phyloP scores from a whole-genome alignment of 2,329 filamentous ascomycete species.

The Pezicula rhizophila region DNA sequence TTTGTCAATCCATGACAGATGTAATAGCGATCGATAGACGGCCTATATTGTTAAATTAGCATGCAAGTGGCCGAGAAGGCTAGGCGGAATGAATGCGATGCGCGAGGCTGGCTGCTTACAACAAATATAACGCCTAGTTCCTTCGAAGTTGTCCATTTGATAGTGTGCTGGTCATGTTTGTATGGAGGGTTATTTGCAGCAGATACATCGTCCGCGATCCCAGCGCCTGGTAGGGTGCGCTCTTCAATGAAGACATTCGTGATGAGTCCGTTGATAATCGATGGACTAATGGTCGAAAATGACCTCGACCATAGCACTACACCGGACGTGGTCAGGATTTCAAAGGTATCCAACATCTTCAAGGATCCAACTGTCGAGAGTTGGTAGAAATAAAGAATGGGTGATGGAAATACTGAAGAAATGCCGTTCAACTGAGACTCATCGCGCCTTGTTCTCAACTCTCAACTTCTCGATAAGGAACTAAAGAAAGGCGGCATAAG shows the following conservation, averaged over 20 bases:
- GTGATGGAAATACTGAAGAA: neutral
- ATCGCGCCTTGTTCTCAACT: neutral
- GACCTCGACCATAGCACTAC: constrained; percentile 94
- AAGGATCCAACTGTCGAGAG: neutral
- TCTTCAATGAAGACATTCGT: constrained; percentile 97
- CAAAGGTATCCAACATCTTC: constrained; percentile 88
- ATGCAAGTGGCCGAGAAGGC: neutral
- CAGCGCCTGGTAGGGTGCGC: constrained; percentile 55
- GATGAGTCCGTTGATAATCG: constrained; percentile 90
- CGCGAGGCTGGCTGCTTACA: constrained; percentile 43
- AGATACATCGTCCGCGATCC: constrained; percentile 54
- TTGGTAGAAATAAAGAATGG: neutral
- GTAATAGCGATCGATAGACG: constrained; percentile 91
- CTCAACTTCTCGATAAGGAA: neutral
- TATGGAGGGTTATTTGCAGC: constrained; percentile 66
- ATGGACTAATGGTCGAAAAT: constrained; percentile 72
- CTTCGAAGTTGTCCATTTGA: constrained; percentile 91
- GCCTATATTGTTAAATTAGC: constrained; percentile 49
- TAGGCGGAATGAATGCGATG: neutral
- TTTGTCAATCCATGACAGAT: constrained; percentile 95
- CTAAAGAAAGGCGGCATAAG: neutral
- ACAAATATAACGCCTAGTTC: constrained; percentile 95
- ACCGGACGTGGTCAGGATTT: constrained; percentile 91
- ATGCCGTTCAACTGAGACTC: neutral
- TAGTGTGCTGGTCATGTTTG: constrained; percentile 84